Conservation (phyloP, 306 rosid genomes). For the Glycyrrhiza uralensis region DNA sequence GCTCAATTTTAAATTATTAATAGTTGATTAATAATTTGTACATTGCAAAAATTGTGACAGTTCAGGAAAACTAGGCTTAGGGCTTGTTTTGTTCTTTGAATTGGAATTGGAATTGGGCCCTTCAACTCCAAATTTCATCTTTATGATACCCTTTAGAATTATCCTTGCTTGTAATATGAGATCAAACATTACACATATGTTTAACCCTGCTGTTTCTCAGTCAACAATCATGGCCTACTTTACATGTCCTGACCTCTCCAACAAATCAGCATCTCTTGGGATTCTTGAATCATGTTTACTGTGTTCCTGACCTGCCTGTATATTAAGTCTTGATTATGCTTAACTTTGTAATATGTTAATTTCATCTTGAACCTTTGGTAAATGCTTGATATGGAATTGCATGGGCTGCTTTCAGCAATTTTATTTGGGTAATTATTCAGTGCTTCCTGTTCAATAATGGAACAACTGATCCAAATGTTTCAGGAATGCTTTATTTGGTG, state of each 20-base stretch:
- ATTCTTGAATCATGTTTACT: background rate
- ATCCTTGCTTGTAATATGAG: background rate
- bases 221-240: background rate
- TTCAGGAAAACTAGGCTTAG: background rate
- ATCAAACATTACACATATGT: background rate
- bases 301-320: conserved; percentile 10
- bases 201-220: background rate
- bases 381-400: background rate
- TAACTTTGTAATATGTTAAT: background rate
- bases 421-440: conserved; percentile 1
- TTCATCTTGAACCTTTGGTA: conserved; percentile 3
- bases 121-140: background rate
- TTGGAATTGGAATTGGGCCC: background rate
- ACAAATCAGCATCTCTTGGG: background rate
- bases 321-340: background rate
- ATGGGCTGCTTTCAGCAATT: conserved; percentile 17
- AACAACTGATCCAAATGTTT: conserved; percentile 32
- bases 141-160: background rate
- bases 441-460: conserved; percentile 16
- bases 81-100: background rate
- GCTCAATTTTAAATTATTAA: background rate
- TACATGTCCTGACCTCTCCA: background rate
- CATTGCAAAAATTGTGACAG: background rate
- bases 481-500: conserved; percentile 91
- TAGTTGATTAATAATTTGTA: background rate